Conservation (phyloP, 305 asterid species). For the Fraxinus ornus region DNA sequence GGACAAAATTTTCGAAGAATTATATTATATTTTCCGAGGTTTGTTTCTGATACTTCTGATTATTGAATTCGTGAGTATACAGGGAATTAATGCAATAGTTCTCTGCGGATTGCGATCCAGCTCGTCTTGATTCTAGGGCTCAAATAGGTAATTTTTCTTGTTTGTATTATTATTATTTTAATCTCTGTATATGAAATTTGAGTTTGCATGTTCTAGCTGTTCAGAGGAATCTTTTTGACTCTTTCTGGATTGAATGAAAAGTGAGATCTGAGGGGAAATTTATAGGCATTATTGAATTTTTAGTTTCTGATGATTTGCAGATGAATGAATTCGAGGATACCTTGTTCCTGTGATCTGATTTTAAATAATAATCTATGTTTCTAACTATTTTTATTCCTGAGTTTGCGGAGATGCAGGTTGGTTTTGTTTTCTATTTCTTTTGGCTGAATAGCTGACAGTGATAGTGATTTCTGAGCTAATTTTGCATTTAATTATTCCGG, state of each 20-base stretch:
- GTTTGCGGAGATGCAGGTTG: not conserved
- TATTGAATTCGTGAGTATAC: not conserved
- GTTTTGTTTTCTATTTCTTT: slow-evolving; percentile 10
- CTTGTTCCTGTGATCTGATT: slow-evolving; percentile 17
- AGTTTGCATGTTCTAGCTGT: not conserved
- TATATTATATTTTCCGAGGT: not conserved
- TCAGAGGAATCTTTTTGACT: not conserved
- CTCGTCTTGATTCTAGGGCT: slow-evolving; percentile 26
- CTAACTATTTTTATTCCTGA: not conserved
- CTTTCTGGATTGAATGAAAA: slow-evolving; percentile 11
- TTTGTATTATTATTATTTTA: not conserved
- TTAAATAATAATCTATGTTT: not conserved
- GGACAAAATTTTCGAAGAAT: not conserved
- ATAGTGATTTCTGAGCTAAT: not conserved
- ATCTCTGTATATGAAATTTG: not conserved
- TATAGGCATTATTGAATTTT: slow-evolving; percentile 37
- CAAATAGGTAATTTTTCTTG: slow-evolving; percentile 10
- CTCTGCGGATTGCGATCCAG: slow-evolving; percentile 33
- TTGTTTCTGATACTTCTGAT: not conserved
- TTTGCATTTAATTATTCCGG: not conserved
- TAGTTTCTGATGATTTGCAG: slow-evolving; percentile 5
- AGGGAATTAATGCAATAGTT: slow-evolving; percentile 15
- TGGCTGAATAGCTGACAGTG: slow-evolving; percentile 13
- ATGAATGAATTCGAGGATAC: slow-evolving; percentile 11
- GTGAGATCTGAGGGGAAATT: slow-evolving; percentile 45